phyloP scores from a whole-genome alignment of 1,284 basidiomycete genomes.

The Papiliotrema laurentii region DNA sequence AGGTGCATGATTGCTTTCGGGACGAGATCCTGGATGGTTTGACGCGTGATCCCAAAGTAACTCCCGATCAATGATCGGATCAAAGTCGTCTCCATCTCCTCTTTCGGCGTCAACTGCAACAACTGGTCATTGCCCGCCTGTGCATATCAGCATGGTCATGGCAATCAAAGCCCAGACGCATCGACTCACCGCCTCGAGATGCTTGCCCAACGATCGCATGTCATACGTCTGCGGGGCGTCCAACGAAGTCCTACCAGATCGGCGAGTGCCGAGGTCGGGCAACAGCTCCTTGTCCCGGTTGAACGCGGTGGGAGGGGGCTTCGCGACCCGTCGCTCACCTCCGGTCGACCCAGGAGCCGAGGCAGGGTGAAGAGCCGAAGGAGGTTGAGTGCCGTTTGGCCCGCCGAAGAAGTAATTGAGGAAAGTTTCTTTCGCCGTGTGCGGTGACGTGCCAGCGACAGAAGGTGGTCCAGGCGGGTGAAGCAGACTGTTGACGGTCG shows the following conservation, averaged over 20 bases:
- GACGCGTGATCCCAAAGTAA: constrained; percentile 94
- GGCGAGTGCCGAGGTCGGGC: constrained; percentile 42
- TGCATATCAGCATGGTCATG: constrained; percentile 7
- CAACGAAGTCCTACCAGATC: constrained; percentile 51
- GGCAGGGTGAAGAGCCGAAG: neutral
- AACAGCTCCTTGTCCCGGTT: constrained; percentile 30
- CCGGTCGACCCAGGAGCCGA: constrained; percentile 8
- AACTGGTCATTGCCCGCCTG: constrained; percentile 59
- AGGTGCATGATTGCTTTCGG: constrained; percentile 94
- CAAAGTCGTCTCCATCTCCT: constrained; percentile 93
- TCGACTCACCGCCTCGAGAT: constrained; percentile 79
- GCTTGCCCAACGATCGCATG: constrained; percentile 97
- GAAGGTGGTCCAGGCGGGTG: constrained; percentile 51
- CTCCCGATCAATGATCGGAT: constrained; percentile 91
- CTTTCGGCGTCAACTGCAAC: constrained; percentile 63
- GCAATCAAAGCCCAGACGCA: neutral
- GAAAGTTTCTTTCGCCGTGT: constrained; percentile 75
- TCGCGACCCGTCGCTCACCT: constrained; percentile 9
- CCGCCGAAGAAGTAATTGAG: constrained; percentile 91
- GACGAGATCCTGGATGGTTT: constrained; percentile 93
- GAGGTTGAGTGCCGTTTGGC: constrained; percentile 42
- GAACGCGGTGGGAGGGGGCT: constrained; percentile 6
- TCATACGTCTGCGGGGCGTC: constrained; percentile 87
- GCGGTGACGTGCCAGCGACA: constrained; percentile 46
- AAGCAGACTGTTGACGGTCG: constrained; percentile 16